These are phyloP conservation scores for Lasiosphaeris hirsuta DNA, from an alignment of 495 filamentous ascomycete species.

Conservation along the genomic window DNA sequence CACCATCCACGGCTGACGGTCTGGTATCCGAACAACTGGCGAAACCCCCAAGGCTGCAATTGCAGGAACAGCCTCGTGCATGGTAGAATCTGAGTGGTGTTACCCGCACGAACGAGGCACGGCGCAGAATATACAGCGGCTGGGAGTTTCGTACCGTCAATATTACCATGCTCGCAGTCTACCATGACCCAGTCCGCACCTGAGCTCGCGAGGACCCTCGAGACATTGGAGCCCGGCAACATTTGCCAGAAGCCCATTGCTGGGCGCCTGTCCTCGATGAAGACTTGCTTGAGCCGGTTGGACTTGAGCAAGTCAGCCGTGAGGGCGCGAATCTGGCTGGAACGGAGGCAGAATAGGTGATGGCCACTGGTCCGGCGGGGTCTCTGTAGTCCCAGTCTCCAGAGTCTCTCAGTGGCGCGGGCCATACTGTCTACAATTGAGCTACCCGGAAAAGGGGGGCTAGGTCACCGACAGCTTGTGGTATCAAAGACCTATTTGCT, in stretches of 20 bases:
- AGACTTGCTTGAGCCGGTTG: conserved; percentile 59
- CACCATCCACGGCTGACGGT: conserved; percentile 65
- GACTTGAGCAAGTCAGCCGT: conserved; percentile 50
- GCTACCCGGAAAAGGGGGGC: too few species aligned
- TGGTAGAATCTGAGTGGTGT: conserved; percentile 56
- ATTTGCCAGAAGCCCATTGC: conserved; percentile 72
- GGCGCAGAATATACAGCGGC: background rate
- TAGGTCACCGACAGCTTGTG: too few species aligned
- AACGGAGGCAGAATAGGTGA: background rate
- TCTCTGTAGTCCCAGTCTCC: too few species aligned
- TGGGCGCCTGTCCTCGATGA: conserved; percentile 52
- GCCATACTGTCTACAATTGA: too few species aligned
- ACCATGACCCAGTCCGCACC: conserved; percentile 74
- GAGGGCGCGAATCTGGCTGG: conserved; percentile 8
- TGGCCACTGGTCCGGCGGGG: too few species aligned
- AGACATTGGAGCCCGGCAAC: conserved; percentile 68
- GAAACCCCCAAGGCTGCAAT: conserved; percentile 64
- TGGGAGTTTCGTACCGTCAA: conserved; percentile 54
- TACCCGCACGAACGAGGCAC: conserved; percentile 3
- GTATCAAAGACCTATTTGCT: too few species aligned
- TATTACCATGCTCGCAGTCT: conserved; percentile 76
- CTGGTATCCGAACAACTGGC: conserved; percentile 65
- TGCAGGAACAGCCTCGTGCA: conserved; percentile 80
- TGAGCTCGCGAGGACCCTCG: conserved; percentile 62
- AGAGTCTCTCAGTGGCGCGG: too few species aligned